Evolutionary conservation across 2,329 filamentous ascomycete genomes (phyloP).

Genomic region (Apiospora arundinis): DNA sequence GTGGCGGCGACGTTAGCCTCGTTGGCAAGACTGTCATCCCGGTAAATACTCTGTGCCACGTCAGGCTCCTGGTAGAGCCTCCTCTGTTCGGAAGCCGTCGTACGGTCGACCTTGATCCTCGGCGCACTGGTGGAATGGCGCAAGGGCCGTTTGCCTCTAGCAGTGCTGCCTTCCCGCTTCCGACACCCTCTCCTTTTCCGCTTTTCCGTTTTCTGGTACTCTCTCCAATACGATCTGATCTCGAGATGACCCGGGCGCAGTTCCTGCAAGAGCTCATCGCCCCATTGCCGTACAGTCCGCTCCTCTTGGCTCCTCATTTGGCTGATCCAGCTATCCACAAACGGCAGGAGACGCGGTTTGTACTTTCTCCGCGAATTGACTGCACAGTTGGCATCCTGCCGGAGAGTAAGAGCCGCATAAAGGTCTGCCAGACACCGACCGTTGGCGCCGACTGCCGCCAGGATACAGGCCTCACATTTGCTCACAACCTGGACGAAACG

Average conservation of each 20-base stretch:
- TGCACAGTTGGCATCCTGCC: neutral
- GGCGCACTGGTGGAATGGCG: neutral
- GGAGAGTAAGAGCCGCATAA: slow-evolving; percentile 36
- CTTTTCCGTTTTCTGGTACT: neutral
- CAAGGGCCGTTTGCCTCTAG: neutral
- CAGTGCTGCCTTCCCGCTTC: neutral
- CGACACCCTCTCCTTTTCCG: neutral
- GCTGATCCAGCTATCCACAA: slow-evolving; percentile 10
- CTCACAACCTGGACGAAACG: slow-evolving; percentile 39
- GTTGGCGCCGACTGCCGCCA: slow-evolving; percentile 55
- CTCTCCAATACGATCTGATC: neutral
- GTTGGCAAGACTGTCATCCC: slow-evolving; percentile 17
- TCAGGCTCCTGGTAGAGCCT: neutral
- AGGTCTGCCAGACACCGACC: slow-evolving; percentile 51
- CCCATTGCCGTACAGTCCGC: neutral
- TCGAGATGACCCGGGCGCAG: neutral
- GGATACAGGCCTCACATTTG: slow-evolving; percentile 60
- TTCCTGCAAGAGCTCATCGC: slow-evolving; percentile 4
- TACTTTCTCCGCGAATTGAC: neutral
- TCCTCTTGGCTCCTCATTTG: neutral
- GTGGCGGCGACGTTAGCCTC: neutral
- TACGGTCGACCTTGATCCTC: neutral
- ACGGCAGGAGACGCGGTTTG: neutral
- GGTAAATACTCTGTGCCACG: slow-evolving; percentile 6
- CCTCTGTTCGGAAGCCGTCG: neutral